Conservation (phyloP, 768 basidiomycete species). For the Phanerochaete carnosa region DNA sequence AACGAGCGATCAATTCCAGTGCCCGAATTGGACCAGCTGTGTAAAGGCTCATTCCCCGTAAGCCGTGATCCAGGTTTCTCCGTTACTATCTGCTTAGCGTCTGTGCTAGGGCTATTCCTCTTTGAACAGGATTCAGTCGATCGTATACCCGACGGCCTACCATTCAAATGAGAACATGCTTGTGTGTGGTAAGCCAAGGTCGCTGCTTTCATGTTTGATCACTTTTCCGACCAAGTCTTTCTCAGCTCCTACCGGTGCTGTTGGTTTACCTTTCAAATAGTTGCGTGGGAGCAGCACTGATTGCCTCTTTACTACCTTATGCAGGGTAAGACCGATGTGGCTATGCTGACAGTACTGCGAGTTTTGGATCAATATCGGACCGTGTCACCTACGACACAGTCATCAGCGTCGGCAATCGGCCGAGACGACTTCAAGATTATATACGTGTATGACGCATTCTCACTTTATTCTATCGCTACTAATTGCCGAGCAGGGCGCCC, state of each 20-base stretch:
- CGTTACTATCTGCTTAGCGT: background rate
- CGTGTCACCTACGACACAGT: constrained; percentile 24
- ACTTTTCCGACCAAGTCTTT: background rate
- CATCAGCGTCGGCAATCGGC: constrained; percentile 50
- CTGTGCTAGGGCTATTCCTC: constrained; percentile 69
- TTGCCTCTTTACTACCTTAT: background rate
- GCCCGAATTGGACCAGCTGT: constrained; percentile 70
- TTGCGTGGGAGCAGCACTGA: background rate
- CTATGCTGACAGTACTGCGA: constrained; percentile 89
- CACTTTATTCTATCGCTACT: background rate
- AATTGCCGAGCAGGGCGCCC: constrained; percentile 62
- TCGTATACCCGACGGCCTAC: constrained; percentile 91
- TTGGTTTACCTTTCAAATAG: constrained; percentile 37
- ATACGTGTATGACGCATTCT: constrained; percentile 63
- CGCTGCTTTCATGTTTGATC: background rate
- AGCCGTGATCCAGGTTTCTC: constrained; percentile 16
- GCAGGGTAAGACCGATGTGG: constrained; percentile 98
- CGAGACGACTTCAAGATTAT: constrained; percentile 89
- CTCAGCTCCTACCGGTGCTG: constrained; percentile 95
- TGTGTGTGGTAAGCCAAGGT: constrained; percentile 64
- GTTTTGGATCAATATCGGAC: constrained; percentile 72
- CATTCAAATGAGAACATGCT: constrained; percentile 96
- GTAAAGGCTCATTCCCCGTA: constrained; percentile 83
- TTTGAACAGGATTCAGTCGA: constrained; percentile 93
- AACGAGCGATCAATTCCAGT: constrained; percentile 73